Evolutionary conservation across 2,329 filamentous ascomycete genomes (phyloP).

Genomic region (Trichoderma afroharzianum): DNA sequence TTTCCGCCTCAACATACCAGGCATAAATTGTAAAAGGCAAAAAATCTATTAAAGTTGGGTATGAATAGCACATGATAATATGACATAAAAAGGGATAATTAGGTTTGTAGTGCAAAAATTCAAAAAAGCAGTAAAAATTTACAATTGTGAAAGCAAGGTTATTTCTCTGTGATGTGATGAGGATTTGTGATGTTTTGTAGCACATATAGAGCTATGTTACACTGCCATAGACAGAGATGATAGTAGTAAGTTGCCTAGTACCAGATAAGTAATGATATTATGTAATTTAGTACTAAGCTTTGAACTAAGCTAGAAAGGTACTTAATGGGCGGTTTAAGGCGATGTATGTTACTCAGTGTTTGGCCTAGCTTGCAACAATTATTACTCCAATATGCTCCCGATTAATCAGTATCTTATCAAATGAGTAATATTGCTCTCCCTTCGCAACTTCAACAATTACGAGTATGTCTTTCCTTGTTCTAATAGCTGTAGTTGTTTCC

Average conservation of each 20-base stretch:
- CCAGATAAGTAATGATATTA: not conserved
- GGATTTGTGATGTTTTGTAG: too few relatives aligned
- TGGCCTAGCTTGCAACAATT: not conserved
- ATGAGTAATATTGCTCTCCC: not conserved
- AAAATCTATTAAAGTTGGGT: conserved; percentile 7
- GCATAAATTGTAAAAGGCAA: conserved; percentile 56
- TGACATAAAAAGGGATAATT: conserved; percentile 15
- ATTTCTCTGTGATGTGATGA: not conserved
- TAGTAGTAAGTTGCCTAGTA: not conserved
- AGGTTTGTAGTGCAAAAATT: conserved; percentile 5
- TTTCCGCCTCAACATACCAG: conserved; percentile 96
- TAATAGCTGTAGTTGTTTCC: not conserved
- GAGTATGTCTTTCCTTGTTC: not conserved
- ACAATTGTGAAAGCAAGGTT: not conserved
- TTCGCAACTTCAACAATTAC: not conserved
- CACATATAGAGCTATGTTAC: too few relatives aligned
- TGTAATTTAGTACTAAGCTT: not conserved
- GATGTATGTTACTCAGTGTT: not conserved
- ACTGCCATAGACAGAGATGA: not conserved
- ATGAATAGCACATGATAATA: conserved; percentile 14
- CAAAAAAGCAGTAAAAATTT: conserved; percentile 2
- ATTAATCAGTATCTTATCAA: not conserved
- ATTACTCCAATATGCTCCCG: not conserved
- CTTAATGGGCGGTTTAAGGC: not conserved
- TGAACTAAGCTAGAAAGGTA: not conserved